Evolutionary conservation across 2,329 filamentous ascomycete genomes (phyloP), one percentile per base, ranked within the genome.

Genomic region (Dissoconium aciculare): DNA sequence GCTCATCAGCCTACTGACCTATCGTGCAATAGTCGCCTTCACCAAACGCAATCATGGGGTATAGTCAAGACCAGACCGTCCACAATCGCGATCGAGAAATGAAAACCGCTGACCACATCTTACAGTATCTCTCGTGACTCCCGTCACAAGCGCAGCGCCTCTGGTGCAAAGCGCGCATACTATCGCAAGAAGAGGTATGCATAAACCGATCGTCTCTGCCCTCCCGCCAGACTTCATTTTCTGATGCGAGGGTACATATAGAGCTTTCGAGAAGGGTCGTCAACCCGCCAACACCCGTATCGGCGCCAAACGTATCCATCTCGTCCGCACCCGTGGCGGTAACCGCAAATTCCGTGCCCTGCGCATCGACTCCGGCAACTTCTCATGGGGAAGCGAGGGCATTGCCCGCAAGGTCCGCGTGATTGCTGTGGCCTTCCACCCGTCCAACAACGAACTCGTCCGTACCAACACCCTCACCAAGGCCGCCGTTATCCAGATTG

Each of bases 261-360:
- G 89, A 87, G 91, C 85, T 74, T 98, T 98, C 81, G 91, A 98
- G 78, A 84, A 85, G 67, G 89, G 89, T 66, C 87, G 89, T 64
- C 89, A 98, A 76, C 82, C 87, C 63, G 83, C 89, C 73, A 92
- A 89, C 77, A 98, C 89, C 69, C 82, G 87, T 79, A 95, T 98
- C 66, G 89, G 91, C 57, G 59, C 78, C 62, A 93, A 93, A 80
- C 78, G 84, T 63, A 77, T 94, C 66, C 84, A 93, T 71, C 76
- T 89, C 59, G 83, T 94, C 67, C 85, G 84, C 67, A 92, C 83
- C 58, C 85, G 85, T 62, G 84, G 89, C 64, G 89, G 89, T 55
- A 98, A 98, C 82, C 83, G 81, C 71, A 98, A 98, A 74, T 94
- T 91, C 81, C 87, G 89, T 67, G 89, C 79, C 53, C 85, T 98